Evolutionary conservation across 805 yeast species (phyloP).

Genomic region (Candida easanensis): DNA sequence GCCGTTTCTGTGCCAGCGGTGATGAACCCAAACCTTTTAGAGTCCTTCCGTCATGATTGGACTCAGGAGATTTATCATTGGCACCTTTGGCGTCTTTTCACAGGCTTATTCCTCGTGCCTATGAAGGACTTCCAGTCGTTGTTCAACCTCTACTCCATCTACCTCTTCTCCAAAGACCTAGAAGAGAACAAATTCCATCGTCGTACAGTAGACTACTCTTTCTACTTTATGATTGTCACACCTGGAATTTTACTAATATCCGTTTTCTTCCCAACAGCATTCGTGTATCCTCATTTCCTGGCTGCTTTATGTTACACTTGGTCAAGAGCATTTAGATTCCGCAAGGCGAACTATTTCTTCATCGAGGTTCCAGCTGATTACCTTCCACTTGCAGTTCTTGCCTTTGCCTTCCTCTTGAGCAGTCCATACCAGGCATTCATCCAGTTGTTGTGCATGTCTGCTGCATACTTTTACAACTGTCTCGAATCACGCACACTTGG

Average conservation of each 20-base stretch:
- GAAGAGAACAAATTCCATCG: constrained; percentile 49
- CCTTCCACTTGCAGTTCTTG: constrained; percentile 47
- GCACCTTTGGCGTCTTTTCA: constrained; percentile 46
- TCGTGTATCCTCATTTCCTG: constrained; percentile 39
- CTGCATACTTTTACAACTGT: constrained; percentile 60
- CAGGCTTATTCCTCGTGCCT: constrained; percentile 46
- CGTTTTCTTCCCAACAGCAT: constrained; percentile 28
- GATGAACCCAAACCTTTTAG: constrained; percentile 22
- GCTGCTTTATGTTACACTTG: constrained; percentile 58
- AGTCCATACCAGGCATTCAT: constrained; percentile 39
- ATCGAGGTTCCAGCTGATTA: constrained; percentile 58
- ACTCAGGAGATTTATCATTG: constrained; percentile 29
- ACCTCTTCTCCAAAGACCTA: constrained; percentile 53
- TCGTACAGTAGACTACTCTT: constrained; percentile 53
- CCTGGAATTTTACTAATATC: constrained; percentile 42
- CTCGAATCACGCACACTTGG: constrained; percentile 52
- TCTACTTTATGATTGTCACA: constrained; percentile 48
- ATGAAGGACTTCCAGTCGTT: constrained; percentile 42
- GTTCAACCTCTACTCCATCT: constrained; percentile 55
- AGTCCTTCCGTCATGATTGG: constrained; percentile 26
- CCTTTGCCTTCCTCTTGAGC: constrained; percentile 41
- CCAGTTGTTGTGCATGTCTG: constrained; percentile 47
- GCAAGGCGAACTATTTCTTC: constrained; percentile 49
- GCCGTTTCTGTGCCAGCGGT: constrained; percentile 42
- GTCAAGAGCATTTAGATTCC: constrained; percentile 52